Conservation (phyloP, 352 stramenopile species). For the Globisporangium perplexum region DNA sequence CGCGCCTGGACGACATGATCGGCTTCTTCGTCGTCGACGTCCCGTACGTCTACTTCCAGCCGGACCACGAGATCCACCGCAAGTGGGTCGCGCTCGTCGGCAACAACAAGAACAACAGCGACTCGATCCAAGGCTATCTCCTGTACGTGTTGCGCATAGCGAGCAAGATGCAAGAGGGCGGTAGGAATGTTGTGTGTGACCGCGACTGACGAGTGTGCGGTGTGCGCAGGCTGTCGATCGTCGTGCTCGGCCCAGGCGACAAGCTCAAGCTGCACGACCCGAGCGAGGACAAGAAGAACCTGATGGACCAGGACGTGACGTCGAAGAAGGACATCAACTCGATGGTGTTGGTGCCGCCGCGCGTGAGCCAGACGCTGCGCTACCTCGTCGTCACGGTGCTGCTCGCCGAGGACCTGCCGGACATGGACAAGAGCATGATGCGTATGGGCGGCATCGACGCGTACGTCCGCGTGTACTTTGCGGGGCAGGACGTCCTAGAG, state of each 20-base stretch:
- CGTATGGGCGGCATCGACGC: conserved; percentile 71
- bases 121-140: conserved; percentile 89
- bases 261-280: conserved; percentile 65
- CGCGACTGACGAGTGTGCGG: no score
- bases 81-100: conserved; percentile 89
- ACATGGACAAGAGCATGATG: conserved; percentile 79
- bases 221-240: conserved; percentile 68
- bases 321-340: conserved; percentile 66
- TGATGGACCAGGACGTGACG: conserved; percentile 31
- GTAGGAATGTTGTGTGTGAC: no score
- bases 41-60: conserved; percentile 78
- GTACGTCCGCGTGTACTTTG: conserved; percentile 76
- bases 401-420: conserved; percentile 67
- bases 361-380: conserved; percentile 54
- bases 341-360: conserved; percentile 77
- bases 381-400: conserved; percentile 82
- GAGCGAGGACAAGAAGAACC: conserved; percentile 27
- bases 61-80: conserved; percentile 83
- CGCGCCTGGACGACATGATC: conserved; percentile 71
- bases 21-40: conserved; percentile 85
- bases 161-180: no score
- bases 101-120: conserved; percentile 60
- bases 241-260: conserved; percentile 80
- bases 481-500: conserved; percentile 57
- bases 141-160: no score